Percentiles rank a stretch among this genome's conserved stretches.
These are phyloP conservation scores for Anacardium occidentale DNA, from an alignment of 345 rosid genomes.

Conservation along the genomic window DNA sequence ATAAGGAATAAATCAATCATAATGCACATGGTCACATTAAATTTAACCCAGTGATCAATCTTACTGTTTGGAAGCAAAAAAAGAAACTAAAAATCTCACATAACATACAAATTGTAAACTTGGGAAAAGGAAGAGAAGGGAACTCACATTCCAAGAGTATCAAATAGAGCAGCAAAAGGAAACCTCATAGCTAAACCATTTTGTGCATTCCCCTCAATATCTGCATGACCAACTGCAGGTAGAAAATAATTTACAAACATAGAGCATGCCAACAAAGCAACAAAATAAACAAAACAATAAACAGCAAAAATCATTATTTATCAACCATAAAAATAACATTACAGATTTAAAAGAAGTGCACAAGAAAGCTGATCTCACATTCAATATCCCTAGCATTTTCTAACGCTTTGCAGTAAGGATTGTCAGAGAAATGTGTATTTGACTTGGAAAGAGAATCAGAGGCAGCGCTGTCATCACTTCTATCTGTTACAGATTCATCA, in stretches of 20 bases:
- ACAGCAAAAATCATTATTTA: conserved; percentile 27
- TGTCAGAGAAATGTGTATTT: conserved; percentile 52
- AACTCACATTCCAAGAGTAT: conserved; percentile 90
- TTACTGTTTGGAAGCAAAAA: conserved; percentile 1
- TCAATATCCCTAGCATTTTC: conserved; percentile 87
- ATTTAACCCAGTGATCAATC: neutral
- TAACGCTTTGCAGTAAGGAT: conserved; percentile 81
- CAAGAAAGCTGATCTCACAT: conserved; percentile 47
- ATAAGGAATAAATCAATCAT: neutral
- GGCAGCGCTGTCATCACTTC: conserved; percentile 57
- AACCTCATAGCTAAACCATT: conserved; percentile 62
- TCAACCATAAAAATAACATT: conserved; percentile 4
- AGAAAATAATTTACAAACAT: conserved; percentile 10
- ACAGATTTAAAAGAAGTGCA: conserved; percentile 13
- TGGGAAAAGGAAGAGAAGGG: neutral
- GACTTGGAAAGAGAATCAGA: conserved; percentile 61
- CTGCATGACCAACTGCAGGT: conserved; percentile 78
- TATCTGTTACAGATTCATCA: conserved; percentile 56
- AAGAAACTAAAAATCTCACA: neutral
- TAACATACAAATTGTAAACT: neutral
- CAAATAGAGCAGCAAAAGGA: conserved; percentile 88
- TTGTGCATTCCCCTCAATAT: conserved; percentile 70
- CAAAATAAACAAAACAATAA: conserved; percentile 43
- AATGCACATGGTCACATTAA: neutral
- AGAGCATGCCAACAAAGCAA: conserved; percentile 1